phyloP scores from a whole-genome alignment of 768 basidiomycete species.

The Floccularia luteovirens region DNA sequence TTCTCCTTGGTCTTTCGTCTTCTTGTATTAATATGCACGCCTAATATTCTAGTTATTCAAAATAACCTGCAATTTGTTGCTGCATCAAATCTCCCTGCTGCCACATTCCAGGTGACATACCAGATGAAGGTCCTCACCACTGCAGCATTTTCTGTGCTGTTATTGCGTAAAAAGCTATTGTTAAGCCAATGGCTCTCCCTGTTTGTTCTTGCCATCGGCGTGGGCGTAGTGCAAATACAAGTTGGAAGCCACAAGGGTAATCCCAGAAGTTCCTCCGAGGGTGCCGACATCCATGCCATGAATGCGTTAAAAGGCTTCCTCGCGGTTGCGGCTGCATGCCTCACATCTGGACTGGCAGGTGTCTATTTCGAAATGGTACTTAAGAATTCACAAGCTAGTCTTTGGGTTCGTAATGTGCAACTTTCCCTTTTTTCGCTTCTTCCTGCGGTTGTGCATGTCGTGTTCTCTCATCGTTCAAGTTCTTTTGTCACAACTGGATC shows the following conservation, averaged over 20 bases:
- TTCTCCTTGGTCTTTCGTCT: background rate
- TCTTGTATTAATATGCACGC: slow-evolving; percentile 6
- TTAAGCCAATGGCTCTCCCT: slow-evolving; percentile 80
- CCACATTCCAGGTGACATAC: slow-evolving; percentile 95
- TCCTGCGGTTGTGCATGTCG: slow-evolving; percentile 76
- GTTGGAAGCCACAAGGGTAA: slow-evolving; percentile 26
- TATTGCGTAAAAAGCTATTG: slow-evolving; percentile 71
- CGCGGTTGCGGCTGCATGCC: slow-evolving; percentile 86
- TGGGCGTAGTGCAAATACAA: slow-evolving; percentile 86
- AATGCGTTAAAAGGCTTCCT: slow-evolving; percentile 78
- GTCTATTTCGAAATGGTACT: slow-evolving; percentile 99
- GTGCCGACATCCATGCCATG: slow-evolving; percentile 49
- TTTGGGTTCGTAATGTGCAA: slow-evolving; percentile 97
- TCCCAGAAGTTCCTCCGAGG: slow-evolving; percentile 11
- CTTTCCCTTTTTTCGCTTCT: slow-evolving; percentile 90
- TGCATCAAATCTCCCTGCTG: slow-evolving; percentile 87
- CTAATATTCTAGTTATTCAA: slow-evolving; percentile 59
- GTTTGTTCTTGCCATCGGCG: slow-evolving; percentile 79
- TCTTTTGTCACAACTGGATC: slow-evolving; percentile 11
- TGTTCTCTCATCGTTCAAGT: slow-evolving; percentile 37
- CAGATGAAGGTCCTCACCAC: slow-evolving; percentile 98
- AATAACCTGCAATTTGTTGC: slow-evolving; percentile 96
- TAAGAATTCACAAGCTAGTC: slow-evolving; percentile 81
- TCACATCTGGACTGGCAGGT: slow-evolving; percentile 93
- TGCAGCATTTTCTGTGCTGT: slow-evolving; percentile 78